phyloP scores from a whole-genome alignment of 2,329 filamentous ascomycete genomes.

The Monosporascus sp. region DNA sequence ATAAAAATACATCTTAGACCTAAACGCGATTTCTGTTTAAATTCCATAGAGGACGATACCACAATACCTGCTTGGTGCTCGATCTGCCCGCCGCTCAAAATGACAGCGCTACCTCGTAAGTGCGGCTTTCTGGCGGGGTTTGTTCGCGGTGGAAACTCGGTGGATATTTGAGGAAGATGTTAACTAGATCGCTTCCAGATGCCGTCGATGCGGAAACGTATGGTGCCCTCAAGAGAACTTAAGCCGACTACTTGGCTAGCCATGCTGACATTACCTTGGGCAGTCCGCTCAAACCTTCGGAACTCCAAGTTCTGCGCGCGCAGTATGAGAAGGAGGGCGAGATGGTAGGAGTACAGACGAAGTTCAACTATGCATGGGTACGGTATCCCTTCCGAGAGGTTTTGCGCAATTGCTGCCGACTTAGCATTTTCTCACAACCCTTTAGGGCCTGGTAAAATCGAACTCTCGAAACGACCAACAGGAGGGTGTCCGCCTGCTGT shows the following conservation, averaged over 20 bases:
- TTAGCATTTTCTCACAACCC: neutral
- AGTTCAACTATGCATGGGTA: constrained; percentile 99
- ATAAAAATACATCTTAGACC: neutral
- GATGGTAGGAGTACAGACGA: constrained; percentile 94
- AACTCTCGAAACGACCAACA: constrained; percentile 80
- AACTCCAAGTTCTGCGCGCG: constrained; percentile 84
- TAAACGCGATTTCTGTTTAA: neutral
- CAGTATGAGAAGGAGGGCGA: constrained; percentile 98
- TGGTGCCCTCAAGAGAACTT: constrained; percentile 19
- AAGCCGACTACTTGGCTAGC: constrained; percentile 6
- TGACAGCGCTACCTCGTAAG: constrained; percentile 28
- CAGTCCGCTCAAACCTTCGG: constrained; percentile 83
- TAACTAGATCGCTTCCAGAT: constrained; percentile 49
- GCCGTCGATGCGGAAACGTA: constrained; percentile 96
- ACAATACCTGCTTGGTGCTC: too few relatives aligned
- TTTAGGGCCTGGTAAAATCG: constrained; percentile 93
- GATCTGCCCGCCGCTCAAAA: constrained; percentile 4
- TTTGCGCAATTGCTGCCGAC: constrained; percentile 5
- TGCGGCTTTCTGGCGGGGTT: constrained; percentile 2
- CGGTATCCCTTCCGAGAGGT: constrained; percentile 44
- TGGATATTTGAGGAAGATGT: neutral
- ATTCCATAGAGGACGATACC: neutral
- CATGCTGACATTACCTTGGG: constrained; percentile 5
- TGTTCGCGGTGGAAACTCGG: neutral
- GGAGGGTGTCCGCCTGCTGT: constrained; percentile 86